Percentiles rank a stretch among this genome's conserved stretches.
phyloP scores from a whole-genome alignment of 495 filamentous ascomycete species.

The Aspergillus haitiensis region DNA sequence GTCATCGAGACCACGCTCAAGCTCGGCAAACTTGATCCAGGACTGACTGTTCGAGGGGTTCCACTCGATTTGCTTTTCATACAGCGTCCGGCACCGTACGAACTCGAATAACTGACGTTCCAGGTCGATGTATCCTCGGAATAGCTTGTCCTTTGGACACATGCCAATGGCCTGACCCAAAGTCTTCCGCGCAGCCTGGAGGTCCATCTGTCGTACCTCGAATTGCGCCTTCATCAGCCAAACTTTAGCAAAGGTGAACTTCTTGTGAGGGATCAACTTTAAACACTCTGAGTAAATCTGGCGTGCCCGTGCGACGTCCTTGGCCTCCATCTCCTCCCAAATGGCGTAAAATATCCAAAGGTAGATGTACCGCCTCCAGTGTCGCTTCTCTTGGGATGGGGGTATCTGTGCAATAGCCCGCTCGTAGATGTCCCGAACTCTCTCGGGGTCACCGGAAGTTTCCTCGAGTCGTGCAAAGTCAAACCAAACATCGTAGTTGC shows the following conservation, averaged over 20 bases:
- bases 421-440: constrained; percentile 91
- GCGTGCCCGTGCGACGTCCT: constrained; percentile 75
- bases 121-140: constrained; percentile 87
- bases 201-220: constrained; percentile 82
- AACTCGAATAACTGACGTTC: constrained; percentile 94
- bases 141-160: constrained; percentile 94
- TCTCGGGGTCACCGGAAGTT: constrained; percentile 71
- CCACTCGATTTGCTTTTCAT: constrained; percentile 91
- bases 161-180: constrained; percentile 87
- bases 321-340: constrained; percentile 85
- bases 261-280: constrained; percentile 87
- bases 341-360: constrained; percentile 97
- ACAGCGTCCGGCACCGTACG: constrained; percentile 81
- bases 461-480: constrained; percentile 94
- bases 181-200: constrained; percentile 78
- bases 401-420: constrained; percentile 94
- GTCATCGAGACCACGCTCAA: constrained; percentile 89
- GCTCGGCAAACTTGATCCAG: constrained; percentile 92
- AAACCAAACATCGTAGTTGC: constrained; percentile 96
- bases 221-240: constrained; percentile 95
- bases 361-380: constrained; percentile 97
- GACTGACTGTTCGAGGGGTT: constrained; percentile 84
- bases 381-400: constrained; percentile 92
- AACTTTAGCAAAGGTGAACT: constrained; percentile 95
- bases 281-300: constrained; percentile 91